These are phyloP conservation scores for Plantago lanceolata DNA, from an alignment of 305 asterid species.

Conservation along the genomic window DNA sequence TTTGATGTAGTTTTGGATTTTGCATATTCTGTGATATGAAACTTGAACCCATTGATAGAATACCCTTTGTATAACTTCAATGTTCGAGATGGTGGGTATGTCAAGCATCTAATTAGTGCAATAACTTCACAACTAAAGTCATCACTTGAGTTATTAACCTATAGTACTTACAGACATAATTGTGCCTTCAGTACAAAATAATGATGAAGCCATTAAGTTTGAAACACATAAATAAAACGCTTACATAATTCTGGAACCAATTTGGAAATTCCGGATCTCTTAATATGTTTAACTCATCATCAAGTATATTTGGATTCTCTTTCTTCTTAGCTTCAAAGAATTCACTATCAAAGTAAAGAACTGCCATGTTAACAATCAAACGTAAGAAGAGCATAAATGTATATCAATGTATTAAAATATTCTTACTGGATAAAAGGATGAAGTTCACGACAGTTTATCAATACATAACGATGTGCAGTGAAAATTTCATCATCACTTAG, in stretches of 20 bases:
- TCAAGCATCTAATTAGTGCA: neutral
- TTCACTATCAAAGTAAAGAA: neutral
- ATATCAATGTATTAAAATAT: too few relatives aligned
- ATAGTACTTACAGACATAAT: too few relatives aligned
- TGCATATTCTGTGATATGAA: neutral
- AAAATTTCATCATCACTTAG: neutral
- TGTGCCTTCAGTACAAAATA: too few relatives aligned
- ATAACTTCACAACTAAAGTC: neutral
- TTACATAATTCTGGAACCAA: neutral
- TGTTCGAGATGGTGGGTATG: neutral
- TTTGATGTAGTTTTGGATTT: neutral
- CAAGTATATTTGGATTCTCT: neutral
- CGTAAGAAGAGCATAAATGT: too few relatives aligned
- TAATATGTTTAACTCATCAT: neutral
- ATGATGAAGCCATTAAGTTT: neutral
- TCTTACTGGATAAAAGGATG: neutral
- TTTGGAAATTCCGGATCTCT: neutral
- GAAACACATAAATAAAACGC: neutral
- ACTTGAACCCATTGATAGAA: constrained; percentile 7
- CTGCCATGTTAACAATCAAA: neutral
- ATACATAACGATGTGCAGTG: constrained; percentile 1
- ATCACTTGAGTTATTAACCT: neutral
- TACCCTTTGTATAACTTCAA: neutral
- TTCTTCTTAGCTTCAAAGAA: neutral
- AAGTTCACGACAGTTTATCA: neutral